Evolutionary conservation across 1,284 basidiomycete species (phyloP), one percentile per base, ranked within the genome.

Genomic region (Leccinum fuscescens): DNA sequence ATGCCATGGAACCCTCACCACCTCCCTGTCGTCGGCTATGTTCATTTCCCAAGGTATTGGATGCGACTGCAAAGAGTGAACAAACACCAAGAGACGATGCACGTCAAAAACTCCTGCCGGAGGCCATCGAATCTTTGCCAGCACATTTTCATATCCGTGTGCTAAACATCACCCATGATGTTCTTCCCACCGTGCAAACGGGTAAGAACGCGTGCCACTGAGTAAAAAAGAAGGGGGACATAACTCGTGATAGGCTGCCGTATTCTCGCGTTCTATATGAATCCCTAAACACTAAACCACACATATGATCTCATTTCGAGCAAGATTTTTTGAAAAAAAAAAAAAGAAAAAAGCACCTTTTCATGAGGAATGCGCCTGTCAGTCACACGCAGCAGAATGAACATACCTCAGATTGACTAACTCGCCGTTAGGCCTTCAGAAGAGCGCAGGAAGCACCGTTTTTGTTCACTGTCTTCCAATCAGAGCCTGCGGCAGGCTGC

Each of bases 301-400:
- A 54, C 57, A 59, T 27, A 55, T 2, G 56, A 64, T 61, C 56
- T 44, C 37, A 67, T 66, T 63, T 65, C 54, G 56, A 58, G 64
- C 57, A 53, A 56, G n/a, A 52, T 17, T 17, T 17, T 61, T 60
- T 66, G 55, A 54, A 52, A 59, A 29, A 29, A 29, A 27, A 27
- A 31, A 55, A 56, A 35, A 35, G 56, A 71, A 51, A 53, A 54
- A 48, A 57, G 52, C 12, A n/a, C 6, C 9, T 48, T 57, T 54
- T 63, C 57, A 60, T 35, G 58, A 49, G 17, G 17, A 50, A 55
- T 22, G 56, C 48, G 59, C 67, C 66, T 62, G 56, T 56, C 46
- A 48, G 56, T 20, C 56, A 62, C 24, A 24, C 49, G 56, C 55
- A 59, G 17, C 48, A 42, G 24, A 57, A 44, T 6, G 11, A 20